Conservation (phyloP, 1,284 basidiomycete species). For the Cutaneotrichosporon daszewskae region DNA sequence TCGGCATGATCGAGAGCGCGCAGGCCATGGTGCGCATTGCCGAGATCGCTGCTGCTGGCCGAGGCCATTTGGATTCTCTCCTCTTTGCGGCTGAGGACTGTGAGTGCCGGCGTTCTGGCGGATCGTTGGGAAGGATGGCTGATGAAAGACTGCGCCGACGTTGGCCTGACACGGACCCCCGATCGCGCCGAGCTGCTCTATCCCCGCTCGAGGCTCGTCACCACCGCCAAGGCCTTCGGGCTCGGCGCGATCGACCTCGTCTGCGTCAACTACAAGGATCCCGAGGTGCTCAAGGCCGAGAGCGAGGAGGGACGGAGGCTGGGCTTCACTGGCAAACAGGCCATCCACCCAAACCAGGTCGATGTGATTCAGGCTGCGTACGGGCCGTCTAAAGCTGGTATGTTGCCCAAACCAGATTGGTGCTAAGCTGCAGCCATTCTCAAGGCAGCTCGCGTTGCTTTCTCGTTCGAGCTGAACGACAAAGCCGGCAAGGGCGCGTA, state of each 20-base stretch:
- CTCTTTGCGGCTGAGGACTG: conserved; percentile 90
- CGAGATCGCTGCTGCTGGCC: conserved; percentile 32
- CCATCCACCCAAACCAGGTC: conserved; percentile 85
- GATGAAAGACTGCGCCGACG: conserved; percentile 63
- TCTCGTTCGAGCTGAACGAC: conserved; percentile 39
- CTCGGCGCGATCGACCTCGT: conserved; percentile 89
- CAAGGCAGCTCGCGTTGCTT: conserved; percentile 64
- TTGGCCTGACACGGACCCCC: conserved; percentile 71
- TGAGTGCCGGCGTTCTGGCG: conserved; percentile 43
- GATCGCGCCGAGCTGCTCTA: conserved; percentile 72
- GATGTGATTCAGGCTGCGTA: conserved; percentile 71
- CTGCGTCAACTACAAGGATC: conserved; percentile 82
- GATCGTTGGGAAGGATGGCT: not conserved
- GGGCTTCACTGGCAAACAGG: conserved; percentile 91
- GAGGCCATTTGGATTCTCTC: conserved; percentile 35
- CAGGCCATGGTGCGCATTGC: conserved; percentile 48
- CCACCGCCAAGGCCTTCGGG: conserved; percentile 76
- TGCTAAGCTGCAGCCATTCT: conserved; percentile 55
- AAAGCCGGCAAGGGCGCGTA: conserved; percentile 56
- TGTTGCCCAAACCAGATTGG: too few relatives aligned
- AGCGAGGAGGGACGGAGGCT: conserved; percentile 69
- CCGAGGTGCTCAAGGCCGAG: conserved; percentile 64
- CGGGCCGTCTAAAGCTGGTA: conserved; percentile 67
- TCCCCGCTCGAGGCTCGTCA: conserved; percentile 76
- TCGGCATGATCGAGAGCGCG: conserved; percentile 77